phyloP scores from a whole-genome alignment of 2,329 filamentous ascomycete species.

The Taxawa tesnikishii region DNA sequence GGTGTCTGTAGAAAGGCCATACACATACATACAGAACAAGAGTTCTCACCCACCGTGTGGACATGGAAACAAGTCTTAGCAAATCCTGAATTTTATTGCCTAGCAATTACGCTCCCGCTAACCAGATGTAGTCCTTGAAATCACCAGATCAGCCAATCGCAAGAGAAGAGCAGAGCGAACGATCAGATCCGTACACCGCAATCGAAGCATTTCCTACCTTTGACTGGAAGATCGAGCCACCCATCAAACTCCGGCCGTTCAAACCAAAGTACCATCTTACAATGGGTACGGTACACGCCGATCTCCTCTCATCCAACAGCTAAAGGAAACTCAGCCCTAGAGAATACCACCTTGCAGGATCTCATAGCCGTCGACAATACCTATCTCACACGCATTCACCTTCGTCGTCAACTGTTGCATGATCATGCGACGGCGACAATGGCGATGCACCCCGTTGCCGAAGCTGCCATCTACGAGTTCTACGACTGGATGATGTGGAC shows the following conservation, averaged over 20 bases:
- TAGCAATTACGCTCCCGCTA: no score
- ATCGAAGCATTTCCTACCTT: conserved; percentile 38
- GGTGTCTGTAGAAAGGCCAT: no score
- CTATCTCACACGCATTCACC: conserved; percentile 38
- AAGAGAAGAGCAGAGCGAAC: no score
- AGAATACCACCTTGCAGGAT: conserved; percentile 39
- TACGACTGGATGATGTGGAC: conserved; percentile 41
- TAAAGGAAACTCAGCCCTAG: conserved; percentile 32
- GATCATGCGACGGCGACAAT: conserved; percentile 29
- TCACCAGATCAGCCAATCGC: no score
- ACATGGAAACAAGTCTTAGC: no score
- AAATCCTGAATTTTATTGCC: no score
- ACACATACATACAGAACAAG: no score
- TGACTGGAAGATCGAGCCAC: conserved; percentile 37
- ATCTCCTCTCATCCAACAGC: not conserved
- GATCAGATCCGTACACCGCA: conserved; percentile 23
- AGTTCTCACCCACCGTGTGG: no score
- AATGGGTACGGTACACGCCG: conserved; percentile 37
- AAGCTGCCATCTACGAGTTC: conserved; percentile 40
- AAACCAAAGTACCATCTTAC: conserved; percentile 51
- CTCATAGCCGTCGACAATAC: conserved; percentile 48
- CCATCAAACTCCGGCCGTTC: conserved; percentile 43
- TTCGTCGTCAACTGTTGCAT: conserved; percentile 36
- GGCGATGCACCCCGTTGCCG: conserved; percentile 23
- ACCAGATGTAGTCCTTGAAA: no score